These are phyloP conservation scores for Rhynchospora breviuscula DNA, from an alignment of 176 grass and related monocot species.

Conservation along the genomic window DNA sequence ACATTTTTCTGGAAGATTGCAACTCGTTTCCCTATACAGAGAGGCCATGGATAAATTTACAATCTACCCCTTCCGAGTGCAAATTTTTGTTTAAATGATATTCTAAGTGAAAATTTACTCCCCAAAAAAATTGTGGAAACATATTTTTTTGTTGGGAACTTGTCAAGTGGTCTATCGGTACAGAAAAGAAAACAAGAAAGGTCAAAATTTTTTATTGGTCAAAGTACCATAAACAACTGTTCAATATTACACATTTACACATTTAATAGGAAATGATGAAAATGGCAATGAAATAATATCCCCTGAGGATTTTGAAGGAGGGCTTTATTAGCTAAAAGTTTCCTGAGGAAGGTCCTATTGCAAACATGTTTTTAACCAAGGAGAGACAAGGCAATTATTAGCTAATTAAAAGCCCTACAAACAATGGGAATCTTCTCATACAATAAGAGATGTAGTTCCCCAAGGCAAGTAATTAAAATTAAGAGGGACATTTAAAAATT, in stretches of 20 bases:
- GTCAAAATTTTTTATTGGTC: conserved; percentile 8
- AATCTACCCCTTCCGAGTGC: neutral
- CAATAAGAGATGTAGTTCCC: conserved; percentile 33
- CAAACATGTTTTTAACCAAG: neutral
- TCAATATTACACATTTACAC: neutral
- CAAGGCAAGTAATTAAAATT: conserved; percentile 17
- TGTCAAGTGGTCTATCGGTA: conserved; percentile 1
- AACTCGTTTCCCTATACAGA: conserved; percentile 28
- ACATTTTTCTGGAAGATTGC: conserved; percentile 40
- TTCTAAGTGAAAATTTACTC: neutral
- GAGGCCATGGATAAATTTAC: neutral
- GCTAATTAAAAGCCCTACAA: conserved; percentile 38
- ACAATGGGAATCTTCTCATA: conserved; percentile 61
- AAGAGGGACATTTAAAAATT: conserved; percentile 34
- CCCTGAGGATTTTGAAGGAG: neutral
- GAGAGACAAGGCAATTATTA: conserved; percentile 23
- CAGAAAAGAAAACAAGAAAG: conserved; percentile 10
- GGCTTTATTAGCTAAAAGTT: neutral
- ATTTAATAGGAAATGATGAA: conserved; percentile 1
- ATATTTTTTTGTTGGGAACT: conserved; percentile 30
- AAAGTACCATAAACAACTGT: neutral
- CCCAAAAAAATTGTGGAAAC: neutral
- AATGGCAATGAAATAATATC: neutral
- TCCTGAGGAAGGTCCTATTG: neutral
- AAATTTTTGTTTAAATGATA: neutral